Evolutionary conservation across 2,329 filamentous ascomycete species (phyloP), one percentile per base, ranked within the genome.

Genomic region (Ambrosiella xylebori): DNA sequence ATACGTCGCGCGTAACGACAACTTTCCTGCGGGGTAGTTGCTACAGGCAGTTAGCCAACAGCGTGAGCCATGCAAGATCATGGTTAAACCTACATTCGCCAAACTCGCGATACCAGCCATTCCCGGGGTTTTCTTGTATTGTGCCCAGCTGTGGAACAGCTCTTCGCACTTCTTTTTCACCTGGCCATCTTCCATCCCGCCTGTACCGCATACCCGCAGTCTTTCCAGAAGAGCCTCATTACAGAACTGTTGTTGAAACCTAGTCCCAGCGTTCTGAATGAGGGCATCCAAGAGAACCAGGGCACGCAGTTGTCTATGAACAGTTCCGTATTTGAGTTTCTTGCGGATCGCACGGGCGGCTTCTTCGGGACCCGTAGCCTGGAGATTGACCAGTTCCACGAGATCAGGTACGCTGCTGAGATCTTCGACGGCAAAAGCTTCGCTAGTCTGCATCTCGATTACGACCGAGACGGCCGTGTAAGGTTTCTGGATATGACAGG

Each of bases 251-350:
- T 87, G 82, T 69, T 96, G 86, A 67, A 97, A 96, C 11, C 85
- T 81, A 11, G 85, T 77, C 1, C 91, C 91, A 1, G 89, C 90
- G 72, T 98, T 98, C 67, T 96, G 88, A 61, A 98, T 93, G 44
- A 98, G 76, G 47, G 87, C 90, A 68, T 98, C 93, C 1, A 98
- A 79, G 54, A 98, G 84, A 9, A 86, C 85, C 19, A 98, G 78
- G 40, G 93, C 86, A 61, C 93, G 82, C 39, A 97, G 77, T 70
- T 98, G 93, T 54, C 89, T 85, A 70, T 97, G 91, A n/a, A 87
- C 77, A 66, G 82, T 95, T 65, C 93, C 93, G 71, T 98, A 97
- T 74, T 98, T 98, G 77, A 98, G 80, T 75, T 97, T 97, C 79
- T 98, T 98, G 61, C 93, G 82, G 65, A 98, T 80, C 53, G 93